These are phyloP conservation scores for Mycena sp. DNA, from an alignment of 1,284 basidiomycete species.

Conservation along the genomic window DNA sequence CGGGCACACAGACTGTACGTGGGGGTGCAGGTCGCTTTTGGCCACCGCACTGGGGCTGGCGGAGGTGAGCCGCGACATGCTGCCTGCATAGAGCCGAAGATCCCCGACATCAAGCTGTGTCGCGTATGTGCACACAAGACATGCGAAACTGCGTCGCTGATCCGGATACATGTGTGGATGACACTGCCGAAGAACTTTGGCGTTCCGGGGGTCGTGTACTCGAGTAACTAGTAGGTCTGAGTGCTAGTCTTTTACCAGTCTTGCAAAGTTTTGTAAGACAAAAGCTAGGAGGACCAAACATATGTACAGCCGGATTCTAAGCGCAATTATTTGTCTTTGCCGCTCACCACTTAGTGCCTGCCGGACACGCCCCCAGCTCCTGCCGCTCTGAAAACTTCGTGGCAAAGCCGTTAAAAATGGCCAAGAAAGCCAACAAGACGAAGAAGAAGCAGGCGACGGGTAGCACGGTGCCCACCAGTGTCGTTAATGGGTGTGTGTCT, in stretches of 20 bases:
- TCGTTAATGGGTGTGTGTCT: constrained; percentile 35
- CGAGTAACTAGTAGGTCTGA: too few relatives aligned
- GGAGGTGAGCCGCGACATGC: too few relatives aligned
- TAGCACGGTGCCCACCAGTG: constrained; percentile 5
- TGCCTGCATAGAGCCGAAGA: too few relatives aligned
- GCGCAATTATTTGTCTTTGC: not conserved
- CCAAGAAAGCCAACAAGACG: constrained; percentile 48
- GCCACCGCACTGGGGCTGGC: too few relatives aligned
- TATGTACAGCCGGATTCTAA: too few relatives aligned
- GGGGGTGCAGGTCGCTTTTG: not conserved
- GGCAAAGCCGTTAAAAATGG: constrained; percentile 37
- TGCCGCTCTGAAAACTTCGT: not conserved
- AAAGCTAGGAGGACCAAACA: not conserved
- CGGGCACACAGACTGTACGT: not conserved
- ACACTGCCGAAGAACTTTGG: not conserved
- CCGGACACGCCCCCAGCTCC: not conserved
- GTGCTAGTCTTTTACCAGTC: too few relatives aligned
- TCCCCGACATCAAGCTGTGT: too few relatives aligned
- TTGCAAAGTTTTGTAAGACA: too few relatives aligned
- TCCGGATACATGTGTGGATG: not conserved
- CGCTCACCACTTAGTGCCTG: not conserved
- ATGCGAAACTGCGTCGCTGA: not conserved
- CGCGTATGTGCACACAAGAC: not conserved
- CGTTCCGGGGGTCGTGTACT: not conserved
- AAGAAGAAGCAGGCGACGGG: constrained; percentile 39